Conservation (phyloP, 495 filamentous ascomycete genomes). For the Tuber aestivum region DNA sequence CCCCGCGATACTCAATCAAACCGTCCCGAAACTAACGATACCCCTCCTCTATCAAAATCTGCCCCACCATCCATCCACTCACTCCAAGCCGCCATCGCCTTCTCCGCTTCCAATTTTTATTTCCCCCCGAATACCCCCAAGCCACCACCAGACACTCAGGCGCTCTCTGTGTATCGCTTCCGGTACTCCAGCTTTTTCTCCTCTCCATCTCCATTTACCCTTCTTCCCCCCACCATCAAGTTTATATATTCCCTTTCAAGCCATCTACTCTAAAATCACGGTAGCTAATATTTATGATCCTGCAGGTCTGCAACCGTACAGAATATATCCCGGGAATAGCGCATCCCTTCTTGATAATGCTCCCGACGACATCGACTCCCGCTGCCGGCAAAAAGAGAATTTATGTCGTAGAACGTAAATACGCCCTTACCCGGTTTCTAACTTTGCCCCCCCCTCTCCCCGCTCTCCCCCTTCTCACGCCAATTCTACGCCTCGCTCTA, state of each 20-base stretch:
- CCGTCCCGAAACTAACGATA: background rate
- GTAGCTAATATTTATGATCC: background rate
- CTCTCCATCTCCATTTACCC: background rate
- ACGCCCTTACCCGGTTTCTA: constrained; percentile 20
- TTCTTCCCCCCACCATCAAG: background rate
- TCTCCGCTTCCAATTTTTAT: background rate
- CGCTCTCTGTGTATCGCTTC: background rate
- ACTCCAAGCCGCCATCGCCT: background rate
- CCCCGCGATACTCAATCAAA: background rate
- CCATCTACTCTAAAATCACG: background rate
- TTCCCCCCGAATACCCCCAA: background rate
- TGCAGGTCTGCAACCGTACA: background rate
- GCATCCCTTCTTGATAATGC: constrained; percentile 15
- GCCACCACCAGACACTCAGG: background rate
- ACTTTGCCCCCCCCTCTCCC: background rate
- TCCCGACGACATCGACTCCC: constrained; percentile 19
- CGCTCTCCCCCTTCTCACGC: background rate
- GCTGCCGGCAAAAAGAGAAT: constrained; percentile 32
- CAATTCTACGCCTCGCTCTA: background rate
- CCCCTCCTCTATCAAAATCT: constrained; percentile 1
- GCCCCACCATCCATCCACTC: background rate
- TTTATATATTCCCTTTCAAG: background rate
- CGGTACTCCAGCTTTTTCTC: background rate
- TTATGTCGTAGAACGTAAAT: constrained; percentile 39
- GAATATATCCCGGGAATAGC: background rate